These are phyloP conservation scores for Leccinum subrobustum DNA, from an alignment of 1,284 basidiomycete genomes.

Conservation along the genomic window DNA sequence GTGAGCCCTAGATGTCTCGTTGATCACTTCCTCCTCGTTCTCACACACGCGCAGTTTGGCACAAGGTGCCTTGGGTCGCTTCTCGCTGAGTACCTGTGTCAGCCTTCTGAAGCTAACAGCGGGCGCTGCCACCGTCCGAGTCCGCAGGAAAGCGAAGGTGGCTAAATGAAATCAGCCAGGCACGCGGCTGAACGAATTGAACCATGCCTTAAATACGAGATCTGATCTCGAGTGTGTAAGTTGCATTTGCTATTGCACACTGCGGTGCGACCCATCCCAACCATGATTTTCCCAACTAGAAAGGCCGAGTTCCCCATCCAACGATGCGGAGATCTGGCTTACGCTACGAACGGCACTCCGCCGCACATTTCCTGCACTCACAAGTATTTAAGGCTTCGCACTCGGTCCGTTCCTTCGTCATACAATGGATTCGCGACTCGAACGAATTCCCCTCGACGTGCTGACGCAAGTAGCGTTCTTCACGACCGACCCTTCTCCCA, in stretches of 20 bases:
- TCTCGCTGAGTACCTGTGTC: slow-evolving; percentile 27
- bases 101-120: slow-evolving; percentile 15
- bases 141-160: slow-evolving; percentile 33
- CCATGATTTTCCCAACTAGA: slow-evolving; percentile 41
- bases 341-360: slow-evolving; percentile 36
- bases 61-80: slow-evolving; percentile 17
- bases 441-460: slow-evolving; percentile 48
- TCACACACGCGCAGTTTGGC: slow-evolving; percentile 23
- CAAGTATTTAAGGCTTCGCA: slow-evolving; percentile 27
- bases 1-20: slow-evolving; percentile 19
- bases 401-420: slow-evolving; percentile 16
- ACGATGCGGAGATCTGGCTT: slow-evolving; percentile 36
- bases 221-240: slow-evolving; percentile 35
- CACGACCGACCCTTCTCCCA: slow-evolving; percentile 36
- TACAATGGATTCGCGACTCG: slow-evolving; percentile 44
- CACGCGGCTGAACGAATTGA: slow-evolving; percentile 25
- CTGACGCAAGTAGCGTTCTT: slow-evolving; percentile 52
- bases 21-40: slow-evolving; percentile 20
- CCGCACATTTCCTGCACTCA: slow-evolving; percentile 23
- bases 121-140: slow-evolving; percentile 23
- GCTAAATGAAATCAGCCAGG: slow-evolving; percentile 39
- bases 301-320: slow-evolving; percentile 35
- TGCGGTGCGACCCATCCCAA: slow-evolving; percentile 30
- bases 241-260: slow-evolving; percentile 33
- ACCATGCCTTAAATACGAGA: slow-evolving; percentile 37